A percentile compares a stretch with the other conserved stretches of the same genome.
phyloP scores from a whole-genome alignment of 345 rosid species.

The Salix dunnii region DNA sequence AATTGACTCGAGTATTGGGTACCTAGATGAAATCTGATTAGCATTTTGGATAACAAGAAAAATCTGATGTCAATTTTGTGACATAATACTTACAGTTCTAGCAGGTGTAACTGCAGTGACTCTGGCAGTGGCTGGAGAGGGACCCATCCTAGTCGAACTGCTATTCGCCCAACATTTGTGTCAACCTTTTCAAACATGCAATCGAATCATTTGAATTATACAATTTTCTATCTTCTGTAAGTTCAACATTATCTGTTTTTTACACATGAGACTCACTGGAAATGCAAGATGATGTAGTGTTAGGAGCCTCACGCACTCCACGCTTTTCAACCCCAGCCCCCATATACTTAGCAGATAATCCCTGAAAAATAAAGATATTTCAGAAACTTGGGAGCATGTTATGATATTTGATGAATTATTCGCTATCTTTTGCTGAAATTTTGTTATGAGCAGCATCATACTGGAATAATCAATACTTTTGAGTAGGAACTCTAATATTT shows the following conservation, averaged over 20 bases:
- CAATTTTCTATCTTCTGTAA: constrained; percentile 11
- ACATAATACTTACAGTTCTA: constrained; percentile 68
- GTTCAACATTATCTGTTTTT: constrained; percentile 12
- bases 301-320: constrained; percentile 88
- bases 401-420: neutral
- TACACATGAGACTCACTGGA: constrained; percentile 55
- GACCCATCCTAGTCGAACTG: constrained; percentile 97
- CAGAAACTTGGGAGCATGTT: constrained; percentile 8
- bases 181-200: constrained; percentile 61
- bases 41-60: constrained; percentile 6
- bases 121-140: constrained; percentile 93
- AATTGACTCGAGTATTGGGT: constrained; percentile 82
- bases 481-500: constrained; percentile 5
- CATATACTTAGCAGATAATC: constrained; percentile 78
- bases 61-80: constrained; percentile 7
- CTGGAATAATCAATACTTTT: neutral
- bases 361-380: constrained; percentile 41
- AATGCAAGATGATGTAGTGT: constrained; percentile 92
- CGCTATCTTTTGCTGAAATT: neutral
- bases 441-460: neutral
- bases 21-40: constrained; percentile 44
- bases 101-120: constrained; percentile 81
- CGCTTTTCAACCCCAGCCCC: constrained; percentile 91
- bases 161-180: constrained; percentile 94
- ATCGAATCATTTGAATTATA: constrained; percentile 5